Evolutionary conservation across 495 filamentous ascomycete genomes (phyloP), one percentile per base, ranked within the genome.

Genomic region (Aspergillus biplanus): DNA sequence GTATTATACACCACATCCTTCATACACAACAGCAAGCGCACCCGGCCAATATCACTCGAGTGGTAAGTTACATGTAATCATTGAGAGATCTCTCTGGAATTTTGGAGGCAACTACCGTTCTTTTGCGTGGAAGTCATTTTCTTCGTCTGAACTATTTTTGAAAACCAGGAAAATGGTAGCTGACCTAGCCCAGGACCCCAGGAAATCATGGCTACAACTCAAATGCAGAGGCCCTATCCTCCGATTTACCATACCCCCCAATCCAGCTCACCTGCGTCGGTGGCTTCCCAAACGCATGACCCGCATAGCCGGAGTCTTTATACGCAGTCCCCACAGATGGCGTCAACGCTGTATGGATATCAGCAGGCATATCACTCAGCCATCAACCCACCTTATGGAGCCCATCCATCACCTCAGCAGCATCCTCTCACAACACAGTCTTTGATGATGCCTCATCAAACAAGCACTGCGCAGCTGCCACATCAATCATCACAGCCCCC

Each of bases 241-340:
- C 92, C 93, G 33, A 97, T 97, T 64, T 97, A 99, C 70, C 92
- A 97, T 71, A 97, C 94, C 4, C 93, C 94, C 15, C 92, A 97
- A 79, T 97, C 93, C 32, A 96, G 92, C 75, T 97, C 95, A 27
- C 95, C 95, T 39, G 91, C 92, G n/a, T 97, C 95, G 60, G 93
- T 97, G 63, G 90, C 93, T 58, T 97, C 95, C 16, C 92, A 94
- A 52, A 83, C 85, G 27, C 92, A 96, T 69, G 95, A 99, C 66
- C 93, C 92, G 64, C 91, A 94, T 79, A 82, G 79, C 52, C 83
- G 95, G 64, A 86, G 83, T 65, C 82, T 97, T 65, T 98, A 97
- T 74, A 87, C 85, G 15, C 91, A 92, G 65, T 90, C 92, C 39
- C 79, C 90, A 0, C 87, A 90, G 65, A 90, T 92, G 78, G 78